A percentile compares a stretch with the other conserved stretches of the same genome.
These are phyloP conservation scores for Pleurotus tuber-regium DNA, from an alignment of 768 basidiomycete genomes.

Conservation along the genomic window DNA sequence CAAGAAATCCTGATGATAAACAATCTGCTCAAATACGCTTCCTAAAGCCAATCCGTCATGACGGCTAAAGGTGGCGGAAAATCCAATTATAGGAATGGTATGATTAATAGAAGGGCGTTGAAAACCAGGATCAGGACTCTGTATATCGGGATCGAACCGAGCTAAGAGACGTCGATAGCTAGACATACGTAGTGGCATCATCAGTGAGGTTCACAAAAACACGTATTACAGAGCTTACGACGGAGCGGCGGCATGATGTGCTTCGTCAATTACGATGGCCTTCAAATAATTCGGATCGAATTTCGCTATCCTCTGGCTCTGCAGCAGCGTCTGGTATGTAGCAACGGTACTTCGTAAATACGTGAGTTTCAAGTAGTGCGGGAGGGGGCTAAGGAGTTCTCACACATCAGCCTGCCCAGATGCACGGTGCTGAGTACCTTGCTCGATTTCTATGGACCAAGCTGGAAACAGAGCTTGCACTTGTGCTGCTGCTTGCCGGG, in stretches of 20 bases:
- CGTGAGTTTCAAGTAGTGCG: neutral
- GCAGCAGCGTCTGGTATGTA: conserved; percentile 83
- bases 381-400: conserved; percentile 21
- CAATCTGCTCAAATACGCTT: conserved; percentile 86
- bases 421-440: conserved; percentile 72
- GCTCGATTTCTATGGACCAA: conserved; percentile 90
- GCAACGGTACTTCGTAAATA: conserved; percentile 67
- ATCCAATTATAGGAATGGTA: conserved; percentile 83
- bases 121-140: conserved; percentile 45
- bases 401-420: conserved; percentile 85
- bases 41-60: conserved; percentile 90
- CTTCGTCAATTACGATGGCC: conserved; percentile 87
- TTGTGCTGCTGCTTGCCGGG: conserved; percentile 79
- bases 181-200: neutral
- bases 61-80: conserved; percentile 92
- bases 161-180: conserved; percentile 84
- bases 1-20: conserved; percentile 88
- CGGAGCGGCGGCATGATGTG: conserved; percentile 91
- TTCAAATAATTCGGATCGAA: conserved; percentile 68
- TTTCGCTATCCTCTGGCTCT: conserved; percentile 62
- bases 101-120: conserved; percentile 36
- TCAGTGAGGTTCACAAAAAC: neutral
- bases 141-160: conserved; percentile 70
- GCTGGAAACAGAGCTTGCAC: conserved; percentile 63
- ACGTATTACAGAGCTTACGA: conserved; percentile 52